Evolutionary conservation across 169 alveolate species (phyloP).

Genomic region (Fabrea salina): DNA sequence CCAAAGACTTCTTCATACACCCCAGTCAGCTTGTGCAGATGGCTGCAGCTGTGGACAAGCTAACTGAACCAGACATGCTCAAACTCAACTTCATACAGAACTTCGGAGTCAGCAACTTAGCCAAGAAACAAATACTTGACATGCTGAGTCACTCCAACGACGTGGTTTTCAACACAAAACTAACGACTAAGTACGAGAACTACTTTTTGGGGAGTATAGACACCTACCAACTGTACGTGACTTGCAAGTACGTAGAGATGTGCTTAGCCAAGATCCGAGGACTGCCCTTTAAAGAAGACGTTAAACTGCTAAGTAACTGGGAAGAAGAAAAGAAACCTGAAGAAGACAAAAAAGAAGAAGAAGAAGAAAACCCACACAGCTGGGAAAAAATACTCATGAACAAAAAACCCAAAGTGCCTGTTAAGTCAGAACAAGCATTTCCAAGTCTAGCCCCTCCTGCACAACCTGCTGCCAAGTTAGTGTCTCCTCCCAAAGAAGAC

Average conservation of each 20-base stretch:
- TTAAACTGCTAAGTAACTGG: conserved; percentile 1
- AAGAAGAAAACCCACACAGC: not conserved
- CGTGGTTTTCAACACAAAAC: not conserved
- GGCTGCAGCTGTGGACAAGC: not conserved
- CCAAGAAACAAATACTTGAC: not conserved
- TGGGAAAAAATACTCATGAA: conserved; percentile 3
- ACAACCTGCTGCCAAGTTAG: no score
- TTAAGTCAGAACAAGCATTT: not conserved
- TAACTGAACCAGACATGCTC: not conserved
- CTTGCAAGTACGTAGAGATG: not conserved
- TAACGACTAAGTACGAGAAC: conserved; percentile 9
- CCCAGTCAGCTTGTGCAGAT: not conserved
- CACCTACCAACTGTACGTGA: not conserved
- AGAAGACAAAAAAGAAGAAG: conserved; percentile 4
- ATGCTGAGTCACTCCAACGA: conserved; percentile 8
- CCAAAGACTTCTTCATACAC: not conserved
- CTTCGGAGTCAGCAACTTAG: not conserved
- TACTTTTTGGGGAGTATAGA: not conserved
- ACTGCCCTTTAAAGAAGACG: conserved; percentile 1
- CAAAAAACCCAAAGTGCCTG: conserved; percentile 17
- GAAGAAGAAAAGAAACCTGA: not conserved
- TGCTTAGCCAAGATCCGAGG: conserved; percentile 19
- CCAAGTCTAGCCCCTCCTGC: not conserved
- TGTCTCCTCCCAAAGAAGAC: no score
- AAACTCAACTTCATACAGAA: conserved; percentile 4